Percentiles rank a stretch among this genome's conserved stretches.
phyloP scores from a whole-genome alignment of 805 yeast genomes.

The Lachancea lanzarotensis region DNA sequence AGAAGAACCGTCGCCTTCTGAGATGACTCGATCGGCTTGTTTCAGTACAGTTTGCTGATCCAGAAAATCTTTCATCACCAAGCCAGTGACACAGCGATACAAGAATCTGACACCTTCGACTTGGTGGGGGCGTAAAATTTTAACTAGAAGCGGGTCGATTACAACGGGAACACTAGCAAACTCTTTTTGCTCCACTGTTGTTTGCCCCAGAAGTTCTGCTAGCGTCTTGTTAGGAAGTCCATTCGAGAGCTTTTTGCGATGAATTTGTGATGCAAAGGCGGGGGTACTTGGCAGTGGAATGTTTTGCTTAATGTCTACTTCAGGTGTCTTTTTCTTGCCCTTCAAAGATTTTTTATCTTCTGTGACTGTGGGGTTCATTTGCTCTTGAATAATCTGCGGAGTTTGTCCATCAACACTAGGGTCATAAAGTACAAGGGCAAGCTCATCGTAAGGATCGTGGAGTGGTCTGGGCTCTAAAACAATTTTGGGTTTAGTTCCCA shows the following conservation, averaged over 20 bases:
- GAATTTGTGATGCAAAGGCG: constrained; percentile 34
- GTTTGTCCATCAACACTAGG: constrained; percentile 77
- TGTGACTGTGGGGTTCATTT: constrained; percentile 1
- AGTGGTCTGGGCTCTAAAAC: constrained; percentile 79
- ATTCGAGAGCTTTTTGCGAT: constrained; percentile 33
- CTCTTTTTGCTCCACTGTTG: constrained; percentile 42
- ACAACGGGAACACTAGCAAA: constrained; percentile 92
- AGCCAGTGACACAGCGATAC: constrained; percentile 85
- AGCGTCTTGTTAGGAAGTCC: constrained; percentile 49
- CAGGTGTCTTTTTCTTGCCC: neutral
- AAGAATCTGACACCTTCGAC: constrained; percentile 90
- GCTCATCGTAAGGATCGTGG: constrained; percentile 91
- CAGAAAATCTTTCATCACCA: constrained; percentile 40
- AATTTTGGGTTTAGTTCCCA: constrained; percentile 72
- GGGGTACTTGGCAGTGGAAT: constrained; percentile 3
- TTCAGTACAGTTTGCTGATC: constrained; percentile 14
- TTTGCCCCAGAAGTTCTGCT: constrained; percentile 74
- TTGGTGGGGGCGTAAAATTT: constrained; percentile 90
- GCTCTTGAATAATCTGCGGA: constrained; percentile 11
- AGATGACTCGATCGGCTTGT: constrained; percentile 2
- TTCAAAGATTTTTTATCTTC: constrained; percentile 17
- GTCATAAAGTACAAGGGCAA: constrained; percentile 90
- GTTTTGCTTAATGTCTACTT: neutral
- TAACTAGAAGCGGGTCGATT: constrained; percentile 81
- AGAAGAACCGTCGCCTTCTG: constrained; percentile 1